Percentiles rank a stretch among this genome's conserved stretches.
These are phyloP conservation scores for Nothophaeocryptopus gaeumannii DNA, from an alignment of 2,329 filamentous ascomycete species.

Conservation along the genomic window DNA sequence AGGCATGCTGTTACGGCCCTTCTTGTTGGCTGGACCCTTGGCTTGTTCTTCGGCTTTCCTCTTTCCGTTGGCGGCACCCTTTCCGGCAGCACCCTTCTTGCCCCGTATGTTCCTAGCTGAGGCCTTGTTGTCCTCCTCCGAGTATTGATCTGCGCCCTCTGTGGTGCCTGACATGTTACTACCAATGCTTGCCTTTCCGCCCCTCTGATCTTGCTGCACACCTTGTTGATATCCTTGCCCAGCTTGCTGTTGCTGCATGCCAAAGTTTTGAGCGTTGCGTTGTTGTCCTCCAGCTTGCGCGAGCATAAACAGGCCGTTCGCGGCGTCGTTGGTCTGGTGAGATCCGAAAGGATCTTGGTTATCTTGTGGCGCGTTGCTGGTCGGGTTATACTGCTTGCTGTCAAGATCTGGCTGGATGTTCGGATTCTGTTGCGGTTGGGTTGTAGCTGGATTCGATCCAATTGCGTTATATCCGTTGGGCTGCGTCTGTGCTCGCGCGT, in stretches of 20 bases:
- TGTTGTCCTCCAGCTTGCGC: slow-evolving; percentile 66
- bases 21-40: slow-evolving; percentile 69
- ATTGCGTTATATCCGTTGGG: slow-evolving; percentile 37
- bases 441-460: slow-evolving; percentile 40
- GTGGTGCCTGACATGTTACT: slow-evolving; percentile 59
- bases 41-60: slow-evolving; percentile 71
- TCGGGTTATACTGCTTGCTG: slow-evolving; percentile 55
- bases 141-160: slow-evolving; percentile 57
- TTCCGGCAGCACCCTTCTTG: slow-evolving; percentile 60
- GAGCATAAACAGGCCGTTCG: slow-evolving; percentile 88
- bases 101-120: slow-evolving; percentile 61
- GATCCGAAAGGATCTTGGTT: slow-evolving; percentile 70
- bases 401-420: slow-evolving; percentile 39
- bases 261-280: slow-evolving; percentile 48
- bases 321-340: slow-evolving; percentile 88
- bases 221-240: slow-evolving; percentile 45
- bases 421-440: slow-evolving; percentile 42
- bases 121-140: slow-evolving; percentile 69
- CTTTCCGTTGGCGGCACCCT: slow-evolving; percentile 60
- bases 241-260: slow-evolving; percentile 44
- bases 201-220: slow-evolving; percentile 35
- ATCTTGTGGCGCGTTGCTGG: slow-evolving; percentile 42
- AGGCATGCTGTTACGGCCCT: slow-evolving; percentile 59
- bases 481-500: slow-evolving; percentile 64
- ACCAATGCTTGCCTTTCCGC: slow-evolving; percentile 48